Base-by-base conservation (phyloP, 805 yeast species). In the Barnettozyma sp. region DNA sequence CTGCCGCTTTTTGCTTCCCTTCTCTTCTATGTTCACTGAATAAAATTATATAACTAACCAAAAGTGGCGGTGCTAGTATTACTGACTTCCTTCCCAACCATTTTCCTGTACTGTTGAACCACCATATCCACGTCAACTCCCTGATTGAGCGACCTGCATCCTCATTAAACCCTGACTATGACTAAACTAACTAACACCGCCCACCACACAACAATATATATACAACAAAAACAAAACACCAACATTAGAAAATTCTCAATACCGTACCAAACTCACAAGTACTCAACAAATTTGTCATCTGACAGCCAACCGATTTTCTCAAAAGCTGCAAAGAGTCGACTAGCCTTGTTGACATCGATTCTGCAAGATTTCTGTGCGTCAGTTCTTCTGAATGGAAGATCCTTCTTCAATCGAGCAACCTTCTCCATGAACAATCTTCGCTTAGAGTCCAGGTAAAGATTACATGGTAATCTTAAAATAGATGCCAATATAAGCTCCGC, bases 311-410 rank as follows among this genome's bases (percentile, higher is more conserved):
- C 97, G 33, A 85, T 94, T 60, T 81, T 83, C 62, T 90, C 97
- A 56, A 78, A 90, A 18, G 97, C 90, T 13, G 94, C 94, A 67
- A 77, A 90, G 38, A 90, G 66, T 50, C 97, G 72, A 37, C 94
- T 81, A 4, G 97, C 97, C 61, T 90, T 90, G 60, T 90, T 90
- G 34, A 90, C 98, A 61, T 90, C 98, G 45, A 90, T 90, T 47
- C 95, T 76, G 59, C 97, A 92, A 9, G 97, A 95, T 67, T 92
- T 92, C 62, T 90, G 98, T 7, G 97, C 95, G 60, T 90, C 98
- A 0, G 97, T 90, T 65, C 97, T 80, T 65, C 97, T 79, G 63
- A 90, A 90, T 25, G 94, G 94, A 56, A 82, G 69, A 30, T 82
- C 83, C 36, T 68, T 69, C 52, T 76, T 78, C 56, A 80, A 60